Conservation (phyloP, 2,329 filamentous ascomycete species). For the Colletotrichum simmondsii region DNA sequence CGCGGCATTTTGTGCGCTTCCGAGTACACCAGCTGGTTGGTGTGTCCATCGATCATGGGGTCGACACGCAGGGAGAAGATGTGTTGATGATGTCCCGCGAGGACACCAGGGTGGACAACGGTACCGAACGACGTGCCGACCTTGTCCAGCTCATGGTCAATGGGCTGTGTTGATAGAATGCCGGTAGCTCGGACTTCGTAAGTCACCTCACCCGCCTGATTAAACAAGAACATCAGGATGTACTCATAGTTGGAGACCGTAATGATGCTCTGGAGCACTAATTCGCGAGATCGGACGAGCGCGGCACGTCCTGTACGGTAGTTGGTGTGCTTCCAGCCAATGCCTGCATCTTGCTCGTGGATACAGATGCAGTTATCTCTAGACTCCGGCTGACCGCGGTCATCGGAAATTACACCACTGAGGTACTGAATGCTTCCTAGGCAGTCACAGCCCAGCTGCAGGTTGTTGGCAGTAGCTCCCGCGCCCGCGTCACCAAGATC, state of each 20-base stretch:
- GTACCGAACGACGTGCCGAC: slow-evolving; percentile 64
- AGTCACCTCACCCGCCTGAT: slow-evolving; percentile 70
- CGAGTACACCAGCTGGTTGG: slow-evolving; percentile 67
- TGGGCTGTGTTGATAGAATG: slow-evolving; percentile 64
- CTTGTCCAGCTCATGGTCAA: slow-evolving; percentile 66
- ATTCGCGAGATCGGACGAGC: slow-evolving; percentile 69
- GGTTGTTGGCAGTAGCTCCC: slow-evolving; percentile 73
- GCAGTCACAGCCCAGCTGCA: slow-evolving; percentile 75
- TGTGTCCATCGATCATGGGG: slow-evolving; percentile 68
- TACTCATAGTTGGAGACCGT: slow-evolving; percentile 80
- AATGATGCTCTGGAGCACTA: slow-evolving; percentile 75
- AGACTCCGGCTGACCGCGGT: slow-evolving; percentile 63
- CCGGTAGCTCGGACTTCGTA: slow-evolving; percentile 74
- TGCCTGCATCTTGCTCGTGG: slow-evolving; percentile 77
- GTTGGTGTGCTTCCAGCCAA: slow-evolving; percentile 78
- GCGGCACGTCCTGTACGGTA: slow-evolving; percentile 71
- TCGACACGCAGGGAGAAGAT: slow-evolving; percentile 77
- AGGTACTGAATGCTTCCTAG: slow-evolving; percentile 72
- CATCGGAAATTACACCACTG: slow-evolving; percentile 61
- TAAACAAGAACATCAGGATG: slow-evolving; percentile 72
- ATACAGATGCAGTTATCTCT: slow-evolving; percentile 73
- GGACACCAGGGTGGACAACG: slow-evolving; percentile 68
- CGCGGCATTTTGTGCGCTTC: slow-evolving; percentile 28
- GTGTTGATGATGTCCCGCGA: slow-evolving; percentile 71
- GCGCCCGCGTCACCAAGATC: slow-evolving; percentile 76